A percentile compares a stretch with the other conserved stretches of the same genome.
phyloP scores from a whole-genome alignment of 306 rosid genomes.

The Fagus crenata region DNA sequence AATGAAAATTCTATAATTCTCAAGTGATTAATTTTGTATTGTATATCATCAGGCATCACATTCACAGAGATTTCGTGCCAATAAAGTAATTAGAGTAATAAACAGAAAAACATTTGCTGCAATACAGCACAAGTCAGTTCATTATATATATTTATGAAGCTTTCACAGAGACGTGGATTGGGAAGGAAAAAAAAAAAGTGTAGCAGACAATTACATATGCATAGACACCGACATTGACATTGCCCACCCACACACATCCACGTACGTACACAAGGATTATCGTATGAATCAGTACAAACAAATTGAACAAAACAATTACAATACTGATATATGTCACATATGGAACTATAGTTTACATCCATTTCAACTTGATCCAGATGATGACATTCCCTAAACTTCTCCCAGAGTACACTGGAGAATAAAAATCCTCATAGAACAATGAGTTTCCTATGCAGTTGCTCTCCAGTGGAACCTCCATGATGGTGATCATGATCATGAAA shows the following conservation, averaged over 20 bases:
- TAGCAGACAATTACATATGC: too few relatives aligned
- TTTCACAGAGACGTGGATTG: too few relatives aligned
- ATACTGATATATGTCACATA: background rate
- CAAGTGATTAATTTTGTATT: too few relatives aligned
- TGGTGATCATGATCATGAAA: constrained; percentile 69
- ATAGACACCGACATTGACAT: too few relatives aligned
- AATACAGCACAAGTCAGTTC: too few relatives aligned
- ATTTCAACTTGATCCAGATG: constrained; percentile 1
- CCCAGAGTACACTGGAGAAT: constrained; percentile 19
- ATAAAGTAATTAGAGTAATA: too few relatives aligned
- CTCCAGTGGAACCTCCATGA: constrained; percentile 43
- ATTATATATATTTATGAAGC: too few relatives aligned
- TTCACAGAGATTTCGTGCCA: too few relatives aligned
- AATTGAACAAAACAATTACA: constrained; percentile 4
- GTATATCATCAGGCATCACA: too few relatives aligned
- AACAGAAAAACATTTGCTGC: too few relatives aligned
- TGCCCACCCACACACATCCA: background rate
- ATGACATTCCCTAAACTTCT: constrained; percentile 1
- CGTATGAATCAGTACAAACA: background rate
- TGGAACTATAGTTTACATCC: background rate
- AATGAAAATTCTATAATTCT: too few relatives aligned
- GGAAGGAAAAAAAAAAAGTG: too few relatives aligned
- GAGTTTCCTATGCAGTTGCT: constrained; percentile 69
- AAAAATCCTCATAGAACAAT: constrained; percentile 44
- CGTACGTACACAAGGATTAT: background rate